Percentiles rank a stretch among this genome's conserved stretches.
Conservation (phyloP, 2,329 filamentous ascomycete genomes). For the Achaetomium macrosporum region DNA sequence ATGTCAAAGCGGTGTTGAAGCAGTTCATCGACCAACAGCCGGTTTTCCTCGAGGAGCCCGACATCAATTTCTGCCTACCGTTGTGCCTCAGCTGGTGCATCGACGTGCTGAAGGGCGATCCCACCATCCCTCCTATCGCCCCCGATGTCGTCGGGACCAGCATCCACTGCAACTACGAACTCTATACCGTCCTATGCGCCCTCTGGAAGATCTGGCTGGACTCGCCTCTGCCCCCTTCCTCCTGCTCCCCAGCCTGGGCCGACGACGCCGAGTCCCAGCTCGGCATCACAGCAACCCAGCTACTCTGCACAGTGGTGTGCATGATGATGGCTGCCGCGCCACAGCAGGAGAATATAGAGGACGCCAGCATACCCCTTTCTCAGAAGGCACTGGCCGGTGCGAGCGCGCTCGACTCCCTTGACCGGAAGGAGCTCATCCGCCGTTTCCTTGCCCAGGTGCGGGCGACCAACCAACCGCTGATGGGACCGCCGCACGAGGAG, state of each 20-base stretch:
- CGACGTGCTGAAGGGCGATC: not conserved
- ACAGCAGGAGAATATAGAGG: not conserved
- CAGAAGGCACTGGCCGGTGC: conserved; percentile 2
- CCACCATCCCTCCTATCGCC: not conserved
- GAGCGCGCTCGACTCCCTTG: not conserved
- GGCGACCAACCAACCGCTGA: conserved; percentile 4
- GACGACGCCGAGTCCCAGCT: conserved; percentile 8
- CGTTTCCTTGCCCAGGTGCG: conserved; percentile 14
- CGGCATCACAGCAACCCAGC: conserved; percentile 15
- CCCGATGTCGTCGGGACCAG: not conserved
- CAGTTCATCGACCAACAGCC: conserved; percentile 17
- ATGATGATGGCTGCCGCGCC: conserved; percentile 14
- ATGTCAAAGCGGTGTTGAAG: not conserved
- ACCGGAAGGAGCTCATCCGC: not conserved
- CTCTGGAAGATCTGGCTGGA: conserved; percentile 11
- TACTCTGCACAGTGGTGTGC: conserved; percentile 15
- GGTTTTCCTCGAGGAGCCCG: not conserved
- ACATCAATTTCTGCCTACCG: conserved; percentile 2
- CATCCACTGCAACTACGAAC: not conserved
- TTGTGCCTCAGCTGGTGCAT: conserved; percentile 12
- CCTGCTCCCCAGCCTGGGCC: conserved; percentile 4
- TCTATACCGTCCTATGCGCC: conserved; percentile 13
- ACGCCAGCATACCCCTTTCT: not conserved
- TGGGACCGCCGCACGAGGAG: not conserved
- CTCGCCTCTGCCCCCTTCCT: not conserved